Conservation (phyloP, 1,139 yeast genomes). For the Yamadazyma membranifaciens region DNA sequence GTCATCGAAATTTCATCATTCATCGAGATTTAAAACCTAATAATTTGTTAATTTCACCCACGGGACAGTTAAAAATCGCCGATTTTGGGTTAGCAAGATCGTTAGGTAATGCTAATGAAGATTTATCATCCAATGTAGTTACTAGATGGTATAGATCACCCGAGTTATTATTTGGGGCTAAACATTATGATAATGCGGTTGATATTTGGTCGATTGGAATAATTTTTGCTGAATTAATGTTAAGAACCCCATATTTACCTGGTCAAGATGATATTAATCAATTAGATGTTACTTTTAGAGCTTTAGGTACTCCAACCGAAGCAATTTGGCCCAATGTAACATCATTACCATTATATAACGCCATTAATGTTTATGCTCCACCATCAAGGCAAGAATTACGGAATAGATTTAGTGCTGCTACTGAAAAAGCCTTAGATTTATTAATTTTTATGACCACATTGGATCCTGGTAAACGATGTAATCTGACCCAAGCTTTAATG, state of each 20-base stretch:
- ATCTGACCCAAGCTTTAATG: constrained; percentile 61
- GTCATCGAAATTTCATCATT: constrained; percentile 84
- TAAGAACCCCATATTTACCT: constrained; percentile 91
- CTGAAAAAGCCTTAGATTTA: constrained; percentile 78
- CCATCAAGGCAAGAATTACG: constrained; percentile 83
- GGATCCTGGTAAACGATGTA: constrained; percentile 75
- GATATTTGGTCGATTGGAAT: constrained; percentile 96
- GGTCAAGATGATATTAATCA: constrained; percentile 91
- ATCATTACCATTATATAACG: constrained; percentile 70
- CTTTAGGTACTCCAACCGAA: constrained; percentile 95
- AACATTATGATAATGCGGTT: constrained; percentile 82
- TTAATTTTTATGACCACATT: constrained; percentile 71
- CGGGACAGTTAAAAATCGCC: constrained; percentile 86
- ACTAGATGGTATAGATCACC: constrained; percentile 98
- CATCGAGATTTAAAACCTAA: constrained; percentile 90
- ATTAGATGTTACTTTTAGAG: constrained; percentile 85
- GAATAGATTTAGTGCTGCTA: constrained; percentile 87
- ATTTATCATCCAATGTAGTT: constrained; percentile 88
- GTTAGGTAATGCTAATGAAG: constrained; percentile 74
- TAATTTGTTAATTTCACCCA: constrained; percentile 77
- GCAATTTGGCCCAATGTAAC: constrained; percentile 90
- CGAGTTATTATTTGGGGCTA: constrained; percentile 83
- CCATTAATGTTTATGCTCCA: constrained; percentile 72
- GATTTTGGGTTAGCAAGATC: constrained; percentile 96
- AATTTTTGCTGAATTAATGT: constrained; percentile 94